Percentiles rank a stretch among this genome's conserved stretches.
Evolutionary conservation across 345 rosid species (phyloP).

Genomic region (Hibiscus syriacus): DNA sequence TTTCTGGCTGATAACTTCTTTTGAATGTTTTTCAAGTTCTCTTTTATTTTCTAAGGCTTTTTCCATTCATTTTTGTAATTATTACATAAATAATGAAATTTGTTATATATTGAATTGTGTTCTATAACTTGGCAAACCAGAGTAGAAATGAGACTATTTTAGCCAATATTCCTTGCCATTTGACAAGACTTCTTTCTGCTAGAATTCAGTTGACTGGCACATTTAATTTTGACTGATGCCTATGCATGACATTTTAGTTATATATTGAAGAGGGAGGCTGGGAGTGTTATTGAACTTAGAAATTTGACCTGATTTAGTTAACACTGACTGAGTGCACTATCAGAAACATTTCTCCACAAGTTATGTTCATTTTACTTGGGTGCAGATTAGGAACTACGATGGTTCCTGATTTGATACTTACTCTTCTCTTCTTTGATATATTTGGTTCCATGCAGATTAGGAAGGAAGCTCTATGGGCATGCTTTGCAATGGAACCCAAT

Average conservation of each 20-base stretch:
- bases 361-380: no score
- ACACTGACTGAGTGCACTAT: not conserved
- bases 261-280: not conserved
- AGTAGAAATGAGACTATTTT: not conserved
- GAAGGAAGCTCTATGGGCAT: slow-evolving; percentile 90
- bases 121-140: not conserved
- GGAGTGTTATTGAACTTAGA: not conserved
- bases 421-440: slow-evolving; percentile 5
- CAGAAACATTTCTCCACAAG: not conserved
- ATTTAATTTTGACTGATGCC: not conserved
- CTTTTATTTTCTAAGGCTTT: not conserved
- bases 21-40: not conserved
- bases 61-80: not conserved
- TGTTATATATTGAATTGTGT: not conserved
- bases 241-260: not conserved
- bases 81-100: not conserved
- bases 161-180: not conserved
- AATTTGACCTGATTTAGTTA: not conserved
- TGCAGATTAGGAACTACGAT: not conserved
- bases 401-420: not conserved
- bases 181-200: not conserved
- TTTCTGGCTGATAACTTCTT: not conserved
- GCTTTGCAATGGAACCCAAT: slow-evolving; percentile 82
- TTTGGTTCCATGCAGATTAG: slow-evolving; percentile 49
- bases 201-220: not conserved